Evolutionary conservation across 495 filamentous ascomycete species (phyloP), one percentile per base, ranked within the genome.

Genomic region (Penicillium mononematosum): DNA sequence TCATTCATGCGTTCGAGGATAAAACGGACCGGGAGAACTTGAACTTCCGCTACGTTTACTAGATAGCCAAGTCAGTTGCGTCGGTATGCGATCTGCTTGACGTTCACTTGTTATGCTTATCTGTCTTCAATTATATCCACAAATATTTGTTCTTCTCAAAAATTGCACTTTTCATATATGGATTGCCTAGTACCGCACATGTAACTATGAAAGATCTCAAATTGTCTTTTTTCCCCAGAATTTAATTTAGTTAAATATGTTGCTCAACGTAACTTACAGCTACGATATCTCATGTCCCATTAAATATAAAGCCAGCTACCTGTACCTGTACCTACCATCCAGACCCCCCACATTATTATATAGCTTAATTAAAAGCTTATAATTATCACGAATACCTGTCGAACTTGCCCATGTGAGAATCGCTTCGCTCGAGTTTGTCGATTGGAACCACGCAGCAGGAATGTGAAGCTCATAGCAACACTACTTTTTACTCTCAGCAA

Each of bases 11-110:
- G 2, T 81, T 79, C 66, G 76, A 76, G 56, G 78, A 80, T 58
- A 70, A 77, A 36, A 81, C 78, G 0, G 78, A 81, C 48, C 68
- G 67, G 52, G 72, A 79, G 64, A 79, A 81, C 55, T 51, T 75
- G 36, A 68, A 75, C 22, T 79, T 81, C 61, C 64, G 74, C 19
- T 81, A 81, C 59, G 69, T 81, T 3, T 82, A 79, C 60, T 81
- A 61, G 32, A 45, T 38, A 46, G 32, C 14, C 22, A 32, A 27
- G 1, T 20, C 29, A 27, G 16, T 20, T 29, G 17, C 4, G 9
- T 19, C 3, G n/a, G 31, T 19, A 5, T 19, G 17, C 36, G 3
- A 39, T 9, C 1, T 12, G 0, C 10, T 32, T 47, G 6, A 1
- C 4, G 16, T 9, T 10, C 17, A 29, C 14, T 16, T 17, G 16